Conservation (phyloP, 2,329 filamentous ascomycete species). For the Phyllosticta paracitricarpa region DNA sequence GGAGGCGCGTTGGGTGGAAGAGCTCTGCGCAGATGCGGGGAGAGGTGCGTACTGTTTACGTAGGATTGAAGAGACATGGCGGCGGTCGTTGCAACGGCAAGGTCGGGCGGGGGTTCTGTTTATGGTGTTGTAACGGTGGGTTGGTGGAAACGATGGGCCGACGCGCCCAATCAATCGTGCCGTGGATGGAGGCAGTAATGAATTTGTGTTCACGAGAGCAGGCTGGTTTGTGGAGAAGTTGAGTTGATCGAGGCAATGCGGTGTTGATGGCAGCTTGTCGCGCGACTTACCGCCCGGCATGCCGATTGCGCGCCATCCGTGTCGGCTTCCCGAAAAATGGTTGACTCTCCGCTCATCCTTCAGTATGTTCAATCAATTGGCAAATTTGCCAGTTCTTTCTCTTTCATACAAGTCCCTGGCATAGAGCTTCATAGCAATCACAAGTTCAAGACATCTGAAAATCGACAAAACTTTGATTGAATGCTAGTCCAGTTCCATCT, state of each 20-base stretch:
- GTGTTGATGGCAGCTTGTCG: not conserved
- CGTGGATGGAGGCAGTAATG: not conserved
- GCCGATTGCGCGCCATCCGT: not conserved
- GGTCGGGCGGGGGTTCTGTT: not conserved
- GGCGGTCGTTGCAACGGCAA: not conserved
- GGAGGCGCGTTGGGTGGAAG: not conserved
- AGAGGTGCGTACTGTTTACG: conserved; percentile 40
- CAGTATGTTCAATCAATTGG: too few relatives aligned
- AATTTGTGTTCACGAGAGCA: not conserved
- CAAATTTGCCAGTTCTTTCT: too few relatives aligned
- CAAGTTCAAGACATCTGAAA: too few relatives aligned
- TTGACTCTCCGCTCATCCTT: too few relatives aligned
- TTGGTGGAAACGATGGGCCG: not conserved
- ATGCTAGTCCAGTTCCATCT: too few relatives aligned
- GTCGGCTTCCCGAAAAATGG: not conserved
- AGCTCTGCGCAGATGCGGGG: not conserved
- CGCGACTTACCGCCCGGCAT: not conserved
- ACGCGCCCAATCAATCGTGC: not conserved
- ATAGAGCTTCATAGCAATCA: too few relatives aligned
- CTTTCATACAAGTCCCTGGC: too few relatives aligned
- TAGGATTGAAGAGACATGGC: conserved; percentile 44
- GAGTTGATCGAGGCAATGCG: not conserved
- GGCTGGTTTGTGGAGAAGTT: not conserved
- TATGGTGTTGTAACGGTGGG: not conserved
- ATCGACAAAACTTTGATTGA: too few relatives aligned